Base-by-base conservation (phyloP, 441 rosid genomes). In the Populus hybrid region DNA sequence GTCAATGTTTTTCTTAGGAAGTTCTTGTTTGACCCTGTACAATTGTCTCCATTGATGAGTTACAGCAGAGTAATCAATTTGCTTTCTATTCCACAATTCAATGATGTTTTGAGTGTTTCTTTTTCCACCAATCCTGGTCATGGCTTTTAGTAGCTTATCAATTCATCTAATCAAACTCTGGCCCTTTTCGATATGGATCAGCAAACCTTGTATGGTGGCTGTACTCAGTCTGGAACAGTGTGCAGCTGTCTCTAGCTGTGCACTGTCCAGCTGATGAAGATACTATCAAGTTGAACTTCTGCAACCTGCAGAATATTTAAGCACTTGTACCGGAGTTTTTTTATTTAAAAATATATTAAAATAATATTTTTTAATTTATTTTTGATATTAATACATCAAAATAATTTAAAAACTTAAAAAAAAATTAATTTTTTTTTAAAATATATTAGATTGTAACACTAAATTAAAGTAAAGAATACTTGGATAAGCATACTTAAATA, bases 31-130 rank as follows among this genome's bases (percentile, higher is more conserved):
- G 29, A 74, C 65, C 31, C 61, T 70, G 35, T 74, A 69, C 61
- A 70, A 29, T 70, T 29, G 33, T 31, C 74, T 73, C 69, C 56
- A 63, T 24, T 28, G 26, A 40, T 73, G 69, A 64, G 42, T 71
- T 56, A 38, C 64, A 64, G 14, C 20, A 70, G 61, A 42, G 53
- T 75, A 63, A 7, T 38, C 61, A 69, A 69, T 79, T 33, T 63
- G 35, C 28, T 45, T 5, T 23, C 63, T 56, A 20, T 45, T 14
- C 56, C 56, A 45, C 56, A 12, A 45, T 74, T 66, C 21, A n/a
- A 10, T 42, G 36, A 6, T 42, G 73, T 14, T 42, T 21, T 28
- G 50, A 69, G 35, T 42, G 59, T n/a, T 35, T 38, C 12, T 71
- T 26, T 56, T 7, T 2, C 23, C 56, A 45, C 20, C 56, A 14